These are phyloP conservation scores for Septoria linicola DNA, from an alignment of 2,329 filamentous ascomycete species.

Conservation along the genomic window DNA sequence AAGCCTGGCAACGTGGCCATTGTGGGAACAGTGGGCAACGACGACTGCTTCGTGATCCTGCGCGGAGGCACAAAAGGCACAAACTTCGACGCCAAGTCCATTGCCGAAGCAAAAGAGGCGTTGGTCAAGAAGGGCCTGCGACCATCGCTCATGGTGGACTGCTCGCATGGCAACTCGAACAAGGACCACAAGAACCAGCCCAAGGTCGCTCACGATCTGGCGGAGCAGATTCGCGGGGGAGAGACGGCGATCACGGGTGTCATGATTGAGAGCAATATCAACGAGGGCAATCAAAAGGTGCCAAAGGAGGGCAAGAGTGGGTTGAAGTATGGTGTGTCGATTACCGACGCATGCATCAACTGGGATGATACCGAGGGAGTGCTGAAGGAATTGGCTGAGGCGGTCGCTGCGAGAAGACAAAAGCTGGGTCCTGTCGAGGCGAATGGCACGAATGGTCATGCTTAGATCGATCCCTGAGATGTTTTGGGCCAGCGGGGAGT, in stretches of 20 bases:
- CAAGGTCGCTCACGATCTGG: slow-evolving; percentile 79
- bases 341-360: slow-evolving; percentile 94
- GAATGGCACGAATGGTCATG: slow-evolving; percentile 29
- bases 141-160: slow-evolving; percentile 91
- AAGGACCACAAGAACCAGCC: slow-evolving; percentile 99
- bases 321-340: slow-evolving; percentile 90
- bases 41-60: slow-evolving; percentile 95
- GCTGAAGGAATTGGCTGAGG: slow-evolving; percentile 73
- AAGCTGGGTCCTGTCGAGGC: slow-evolving; percentile 39
- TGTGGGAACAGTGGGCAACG: slow-evolving; percentile 89
- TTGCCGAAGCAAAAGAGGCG: slow-evolving; percentile 77
- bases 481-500: too few species aligned
- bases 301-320: slow-evolving; percentile 79
- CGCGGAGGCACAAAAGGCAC: slow-evolving; percentile 89
- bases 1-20: slow-evolving; percentile 95
- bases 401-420: slow-evolving; percentile 71
- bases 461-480: slow-evolving; percentile 2
- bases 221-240: slow-evolving; percentile 79
- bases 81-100: slow-evolving; percentile 86
- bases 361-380: slow-evolving; percentile 87
- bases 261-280: slow-evolving; percentile 98
- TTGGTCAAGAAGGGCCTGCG: slow-evolving; percentile 69
- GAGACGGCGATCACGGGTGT: slow-evolving; percentile 91
- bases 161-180: slow-evolving; percentile 79
- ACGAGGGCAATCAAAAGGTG: slow-evolving; percentile 91